phyloP scores from a whole-genome alignment of 2,329 filamentous ascomycete genomes.

The Dendryphion nanum region DNA sequence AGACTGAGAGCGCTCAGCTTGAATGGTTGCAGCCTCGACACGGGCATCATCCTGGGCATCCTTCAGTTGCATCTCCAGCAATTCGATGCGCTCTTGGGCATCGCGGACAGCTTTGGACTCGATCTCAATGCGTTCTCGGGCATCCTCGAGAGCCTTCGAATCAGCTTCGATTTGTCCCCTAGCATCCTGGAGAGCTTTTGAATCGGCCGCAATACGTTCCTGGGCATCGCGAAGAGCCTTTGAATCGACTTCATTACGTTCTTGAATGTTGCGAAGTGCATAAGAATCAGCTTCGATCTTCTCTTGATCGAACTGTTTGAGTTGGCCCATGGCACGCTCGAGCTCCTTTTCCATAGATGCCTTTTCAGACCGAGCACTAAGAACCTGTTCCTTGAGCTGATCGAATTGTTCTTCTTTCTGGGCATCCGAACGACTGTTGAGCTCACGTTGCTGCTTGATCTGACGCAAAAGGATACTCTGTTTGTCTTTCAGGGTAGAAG shows the following conservation, averaged over 20 bases:
- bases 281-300: conserved; percentile 19
- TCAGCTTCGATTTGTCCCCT: conserved; percentile 21
- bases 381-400: conserved; percentile 42
- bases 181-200: conserved; percentile 29
- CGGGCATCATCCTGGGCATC: conserved; percentile 37
- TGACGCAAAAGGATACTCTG: conserved; percentile 86
- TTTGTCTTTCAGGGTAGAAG: conserved; percentile 79
- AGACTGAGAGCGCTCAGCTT: conserved; percentile 34
- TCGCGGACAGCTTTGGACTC: conserved; percentile 24
- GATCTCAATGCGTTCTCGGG: conserved; percentile 28
- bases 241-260: conserved; percentile 19
- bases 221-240: conserved; percentile 26
- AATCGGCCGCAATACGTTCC: conserved; percentile 32
- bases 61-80: conserved; percentile 23
- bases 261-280: conserved; percentile 26
- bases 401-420: conserved; percentile 41
- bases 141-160: conserved; percentile 21
- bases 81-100: conserved; percentile 17
- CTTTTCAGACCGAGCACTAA: conserved; percentile 35
- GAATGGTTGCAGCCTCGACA: conserved; percentile 32
- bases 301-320: conserved; percentile 28
- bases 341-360: conserved; percentile 35
- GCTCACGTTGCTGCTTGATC: conserved; percentile 90
- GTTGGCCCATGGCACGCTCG: conserved; percentile 32
- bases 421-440: conserved; percentile 81